phyloP scores from a whole-genome alignment of 495 filamentous ascomycete species.

The Podospora tetraspora region DNA sequence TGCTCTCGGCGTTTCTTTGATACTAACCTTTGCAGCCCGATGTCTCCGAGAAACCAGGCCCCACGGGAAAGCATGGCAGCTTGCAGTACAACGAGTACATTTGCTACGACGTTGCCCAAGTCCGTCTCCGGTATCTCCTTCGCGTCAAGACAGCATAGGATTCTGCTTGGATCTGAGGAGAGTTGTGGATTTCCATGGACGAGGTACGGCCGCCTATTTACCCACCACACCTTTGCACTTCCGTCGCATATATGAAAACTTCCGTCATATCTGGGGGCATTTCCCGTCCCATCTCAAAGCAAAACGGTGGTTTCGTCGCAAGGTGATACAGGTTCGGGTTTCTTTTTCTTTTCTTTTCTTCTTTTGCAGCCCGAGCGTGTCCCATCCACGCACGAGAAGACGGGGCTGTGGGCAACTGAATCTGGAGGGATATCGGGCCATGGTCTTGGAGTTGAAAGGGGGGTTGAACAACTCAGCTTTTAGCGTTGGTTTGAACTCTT shows the following conservation, averaged over 20 bases:
- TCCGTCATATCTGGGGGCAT: background rate
- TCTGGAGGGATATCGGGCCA: background rate
- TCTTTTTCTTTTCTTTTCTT: background rate
- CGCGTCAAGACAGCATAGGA: conserved; percentile 43
- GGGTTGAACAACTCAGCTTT: background rate
- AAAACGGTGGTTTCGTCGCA: background rate
- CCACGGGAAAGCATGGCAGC: conserved; percentile 30
- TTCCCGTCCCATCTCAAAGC: background rate
- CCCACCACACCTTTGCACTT: too few species aligned
- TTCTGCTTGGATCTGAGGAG: too few species aligned
- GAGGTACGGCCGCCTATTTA: too few species aligned
- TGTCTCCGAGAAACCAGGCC: conserved; percentile 31
- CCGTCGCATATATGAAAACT: background rate
- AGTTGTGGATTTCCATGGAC: too few species aligned
- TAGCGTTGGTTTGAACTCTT: background rate
- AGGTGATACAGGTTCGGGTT: background rate
- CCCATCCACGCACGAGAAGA: background rate
- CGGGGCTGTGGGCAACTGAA: background rate
- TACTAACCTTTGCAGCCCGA: conserved; percentile 41
- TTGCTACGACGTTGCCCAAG: conserved; percentile 71
- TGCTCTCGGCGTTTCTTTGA: background rate
- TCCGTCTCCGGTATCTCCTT: conserved; percentile 73
- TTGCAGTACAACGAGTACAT: conserved; percentile 70
- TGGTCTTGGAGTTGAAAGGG: background rate
- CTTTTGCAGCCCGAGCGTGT: too few species aligned